phyloP scores from a whole-genome alignment of 2,329 filamentous ascomycete species.

The Penicillium capsulatum region DNA sequence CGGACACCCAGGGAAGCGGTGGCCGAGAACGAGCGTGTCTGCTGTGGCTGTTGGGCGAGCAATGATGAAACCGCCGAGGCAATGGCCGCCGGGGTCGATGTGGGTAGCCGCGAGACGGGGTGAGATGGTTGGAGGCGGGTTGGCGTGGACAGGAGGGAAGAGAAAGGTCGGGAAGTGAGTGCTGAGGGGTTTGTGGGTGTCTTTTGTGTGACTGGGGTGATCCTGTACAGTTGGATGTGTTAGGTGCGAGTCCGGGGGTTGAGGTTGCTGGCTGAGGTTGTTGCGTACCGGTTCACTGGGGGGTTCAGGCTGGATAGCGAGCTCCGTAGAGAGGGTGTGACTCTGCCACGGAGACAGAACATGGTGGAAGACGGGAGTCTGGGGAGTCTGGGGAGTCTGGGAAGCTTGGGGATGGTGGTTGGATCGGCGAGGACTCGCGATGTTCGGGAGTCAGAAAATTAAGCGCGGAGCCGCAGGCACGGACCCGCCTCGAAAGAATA shows the following conservation, averaged over 20 bases:
- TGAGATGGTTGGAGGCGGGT: constrained; percentile 24
- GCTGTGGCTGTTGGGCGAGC: constrained; percentile 28
- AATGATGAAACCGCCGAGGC: constrained; percentile 17
- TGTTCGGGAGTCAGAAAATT: constrained; percentile 30
- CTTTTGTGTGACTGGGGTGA: constrained; percentile 17
- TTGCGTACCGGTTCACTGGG: constrained; percentile 22
- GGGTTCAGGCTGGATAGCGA: constrained; percentile 22
- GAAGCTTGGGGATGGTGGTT: constrained; percentile 3
- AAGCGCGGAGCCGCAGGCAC: constrained; percentile 33
- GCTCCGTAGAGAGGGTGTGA: constrained; percentile 28
- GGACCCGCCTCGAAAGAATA: constrained; percentile 21
- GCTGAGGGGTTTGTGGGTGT: constrained; percentile 28
- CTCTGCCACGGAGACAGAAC: constrained; percentile 35
- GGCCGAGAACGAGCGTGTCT: constrained; percentile 42
- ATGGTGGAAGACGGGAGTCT: constrained; percentile 19
- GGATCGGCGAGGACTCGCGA: constrained; percentile 9
- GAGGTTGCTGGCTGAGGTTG: neutral
- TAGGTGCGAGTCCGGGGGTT: neutral
- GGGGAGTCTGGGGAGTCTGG: constrained; percentile 1
- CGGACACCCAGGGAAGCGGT: constrained; percentile 41
- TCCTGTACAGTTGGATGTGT: constrained; percentile 8
- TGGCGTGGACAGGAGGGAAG: constrained; percentile 36
- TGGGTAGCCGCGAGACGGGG: constrained; percentile 21
- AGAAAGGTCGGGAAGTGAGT: constrained; percentile 37
- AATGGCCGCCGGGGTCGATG: constrained; percentile 9